Evolutionary conservation across 768 basidiomycete species (phyloP), one percentile per base, ranked within the genome.

Genomic region (Leccinum disarticulatum): DNA sequence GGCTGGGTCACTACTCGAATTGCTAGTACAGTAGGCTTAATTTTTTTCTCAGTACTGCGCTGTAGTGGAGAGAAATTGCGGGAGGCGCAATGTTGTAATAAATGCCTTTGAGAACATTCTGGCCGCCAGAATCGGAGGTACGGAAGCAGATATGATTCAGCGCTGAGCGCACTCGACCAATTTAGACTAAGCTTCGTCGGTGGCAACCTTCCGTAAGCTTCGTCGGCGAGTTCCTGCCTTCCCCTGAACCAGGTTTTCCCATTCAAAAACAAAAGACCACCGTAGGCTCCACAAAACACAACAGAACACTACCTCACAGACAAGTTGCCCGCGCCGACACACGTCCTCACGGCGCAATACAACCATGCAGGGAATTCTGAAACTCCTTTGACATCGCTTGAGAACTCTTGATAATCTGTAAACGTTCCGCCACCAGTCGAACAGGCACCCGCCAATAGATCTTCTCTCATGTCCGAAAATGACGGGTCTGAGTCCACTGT

Each of bases 331-430:
- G 41, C 41, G 3, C 7, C 53, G 48, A 35, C 41, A 19, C 36
- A 49, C 47, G 47, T 35, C 41, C n/a, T 57, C 30, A 55, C 51
- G 43, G 56, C 49, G 50, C 38, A 71, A 71, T 69, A 60, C 68
- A 60, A 52, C 70, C 69, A 64, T 67, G 62, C 36, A 61, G 61
- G 65, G 67, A 61, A 66, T 56, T 36, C 58, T 49, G 48, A 49
- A 49, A 49, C 15, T 50, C 7, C 47, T 35, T 9, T 58, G 52
- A 60, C 43, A 52, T 56, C 50, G 41, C 57, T 52, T 54, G 52
- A 55, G 4, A 33, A 35, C 10, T 52, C 33, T 66, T 57, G n/a
- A n/a, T n/a, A n/a, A 60, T 64, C 62, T 52, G 28, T 52, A 61
- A 46, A 50, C 36, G 35, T 59, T 46, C 22, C 51, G 49, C 55